Conservation (phyloP, 1,284 basidiomycete genomes). For the Trichosporon sp. region DNA sequence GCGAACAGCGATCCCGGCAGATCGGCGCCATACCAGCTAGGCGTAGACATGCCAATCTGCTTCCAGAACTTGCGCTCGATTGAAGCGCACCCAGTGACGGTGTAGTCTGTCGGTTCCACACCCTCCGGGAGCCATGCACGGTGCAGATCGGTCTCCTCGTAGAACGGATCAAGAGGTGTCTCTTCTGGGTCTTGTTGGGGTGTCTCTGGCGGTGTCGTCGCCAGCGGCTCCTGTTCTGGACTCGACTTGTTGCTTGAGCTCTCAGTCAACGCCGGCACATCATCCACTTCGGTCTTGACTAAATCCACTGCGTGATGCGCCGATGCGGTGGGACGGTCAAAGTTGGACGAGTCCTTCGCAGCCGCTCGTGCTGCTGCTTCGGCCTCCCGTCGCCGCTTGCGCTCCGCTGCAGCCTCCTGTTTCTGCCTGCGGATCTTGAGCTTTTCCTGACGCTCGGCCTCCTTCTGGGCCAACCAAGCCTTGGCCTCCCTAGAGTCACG, state of each 20-base stretch:
- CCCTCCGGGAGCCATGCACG: constrained; percentile 70
- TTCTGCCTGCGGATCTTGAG: constrained; percentile 28
- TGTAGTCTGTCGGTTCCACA: constrained; percentile 68
- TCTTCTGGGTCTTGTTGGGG: not conserved
- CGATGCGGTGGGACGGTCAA: not conserved
- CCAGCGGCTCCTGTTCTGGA: constrained; percentile 29
- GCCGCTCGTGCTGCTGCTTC: constrained; percentile 13
- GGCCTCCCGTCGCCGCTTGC: constrained; percentile 17
- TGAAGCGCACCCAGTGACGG: constrained; percentile 73
- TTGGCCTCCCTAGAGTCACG: constrained; percentile 37
- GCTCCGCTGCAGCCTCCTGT: constrained; percentile 34
- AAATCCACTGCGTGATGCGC: not conserved
- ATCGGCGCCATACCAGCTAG: constrained; percentile 96
- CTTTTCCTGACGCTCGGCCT: constrained; percentile 23
- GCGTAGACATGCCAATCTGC: constrained; percentile 63
- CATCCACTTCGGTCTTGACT: constrained; percentile 2
- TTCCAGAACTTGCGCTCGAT: constrained; percentile 92
- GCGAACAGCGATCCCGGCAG: constrained; percentile 77
- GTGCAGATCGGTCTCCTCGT: constrained; percentile 63
- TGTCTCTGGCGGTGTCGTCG: constrained; percentile 26
- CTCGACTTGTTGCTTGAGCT: constrained; percentile 31
- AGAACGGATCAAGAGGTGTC: constrained; percentile 50
- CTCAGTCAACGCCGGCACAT: constrained; percentile 29
- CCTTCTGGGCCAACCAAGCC: constrained; percentile 20
- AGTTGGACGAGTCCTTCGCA: constrained; percentile 6